phyloP scores from a whole-genome alignment of 2,329 filamentous ascomycete genomes.

The Aspergillus sergii region DNA sequence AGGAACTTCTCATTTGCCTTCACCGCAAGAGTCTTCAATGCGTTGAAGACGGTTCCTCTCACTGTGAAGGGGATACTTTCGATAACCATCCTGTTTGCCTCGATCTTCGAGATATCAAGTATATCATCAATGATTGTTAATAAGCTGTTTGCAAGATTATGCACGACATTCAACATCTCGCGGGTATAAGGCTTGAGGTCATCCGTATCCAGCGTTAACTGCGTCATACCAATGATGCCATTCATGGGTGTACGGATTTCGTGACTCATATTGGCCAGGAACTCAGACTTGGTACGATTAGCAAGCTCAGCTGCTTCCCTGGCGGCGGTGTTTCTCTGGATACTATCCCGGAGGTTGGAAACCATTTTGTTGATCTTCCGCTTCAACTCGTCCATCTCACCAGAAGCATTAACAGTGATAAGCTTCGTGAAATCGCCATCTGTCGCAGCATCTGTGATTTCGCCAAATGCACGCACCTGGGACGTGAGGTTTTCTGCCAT shows the following conservation, averaged over 20 bases:
- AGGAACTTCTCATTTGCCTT: slow-evolving; percentile 96
- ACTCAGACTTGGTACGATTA: slow-evolving; percentile 98
- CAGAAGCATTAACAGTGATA: slow-evolving; percentile 94
- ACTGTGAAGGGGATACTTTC: slow-evolving; percentile 97
- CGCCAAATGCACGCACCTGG: slow-evolving; percentile 95
- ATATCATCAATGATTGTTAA: slow-evolving; percentile 92
- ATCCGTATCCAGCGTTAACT: slow-evolving; percentile 91
- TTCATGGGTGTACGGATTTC: slow-evolving; percentile 98
- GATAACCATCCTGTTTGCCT: slow-evolving; percentile 96
- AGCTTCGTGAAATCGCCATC: slow-evolving; percentile 97
- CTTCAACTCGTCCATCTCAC: slow-evolving; percentile 99
- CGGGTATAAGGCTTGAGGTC: slow-evolving; percentile 92
- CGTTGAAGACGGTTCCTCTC: slow-evolving; percentile 93
- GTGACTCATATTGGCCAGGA: slow-evolving; percentile 98
- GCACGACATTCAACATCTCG: slow-evolving; percentile 98
- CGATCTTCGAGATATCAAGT: slow-evolving; percentile 73
- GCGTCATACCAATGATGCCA: slow-evolving; percentile 97
- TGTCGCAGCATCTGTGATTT: slow-evolving; percentile 96
- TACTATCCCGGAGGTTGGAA: slow-evolving; percentile 90
- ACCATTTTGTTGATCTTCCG: slow-evolving; percentile 99
- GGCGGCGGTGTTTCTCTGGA: slow-evolving; percentile 93
- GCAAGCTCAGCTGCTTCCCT: slow-evolving; percentile 94
- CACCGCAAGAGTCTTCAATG: slow-evolving; percentile 92
- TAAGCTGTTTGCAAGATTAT: slow-evolving; percentile 92
- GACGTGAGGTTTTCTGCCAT: slow-evolving; percentile 88